Percentiles rank a stretch among this genome's conserved stretches.
These are phyloP conservation scores for Auricularia cornea DNA, from an alignment of 768 basidiomycete species.

Conservation along the genomic window DNA sequence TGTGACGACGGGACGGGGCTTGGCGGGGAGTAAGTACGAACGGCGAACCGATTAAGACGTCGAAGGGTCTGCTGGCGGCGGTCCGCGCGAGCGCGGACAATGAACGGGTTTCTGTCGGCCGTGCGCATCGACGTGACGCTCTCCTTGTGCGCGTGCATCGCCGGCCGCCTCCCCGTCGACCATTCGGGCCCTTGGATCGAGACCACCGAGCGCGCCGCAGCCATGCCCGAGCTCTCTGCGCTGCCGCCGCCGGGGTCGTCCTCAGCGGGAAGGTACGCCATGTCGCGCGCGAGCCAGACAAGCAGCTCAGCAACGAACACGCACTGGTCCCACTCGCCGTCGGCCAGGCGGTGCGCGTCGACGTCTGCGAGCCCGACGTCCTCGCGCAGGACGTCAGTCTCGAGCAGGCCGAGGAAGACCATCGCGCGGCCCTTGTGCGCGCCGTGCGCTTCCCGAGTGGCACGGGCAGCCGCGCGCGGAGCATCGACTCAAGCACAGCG, in stretches of 20 bases:
- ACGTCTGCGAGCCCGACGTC: slow-evolving; percentile 59
- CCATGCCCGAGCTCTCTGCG: no score
- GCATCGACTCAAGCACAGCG: slow-evolving; percentile 56
- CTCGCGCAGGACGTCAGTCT: slow-evolving; percentile 48
- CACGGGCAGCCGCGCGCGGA: slow-evolving; percentile 46
- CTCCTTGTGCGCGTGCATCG: background rate
- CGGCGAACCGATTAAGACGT: no score
- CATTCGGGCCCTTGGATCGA: no score
- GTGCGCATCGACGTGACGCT: background rate
- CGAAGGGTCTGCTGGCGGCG: no score
- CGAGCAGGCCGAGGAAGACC: slow-evolving; percentile 65
- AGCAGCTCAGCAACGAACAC: slow-evolving; percentile 56
- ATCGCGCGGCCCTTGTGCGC: slow-evolving; percentile 39
- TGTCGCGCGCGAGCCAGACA: slow-evolving; percentile 55
- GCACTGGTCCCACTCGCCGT: slow-evolving; percentile 59
- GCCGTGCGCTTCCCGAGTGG: slow-evolving; percentile 26
- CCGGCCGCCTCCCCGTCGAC: no score
- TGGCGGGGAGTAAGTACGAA: background rate
- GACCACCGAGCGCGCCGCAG: no score
- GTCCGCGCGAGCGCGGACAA: background rate
- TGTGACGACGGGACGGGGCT: background rate
- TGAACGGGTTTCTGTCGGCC: no score
- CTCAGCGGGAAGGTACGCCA: slow-evolving; percentile 29
- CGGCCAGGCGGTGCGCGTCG: slow-evolving; percentile 57
- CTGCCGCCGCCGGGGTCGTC: no score